Conservation (phyloP, 495 filamentous ascomycete genomes). For the Penicillium macrosclerotiorum region DNA sequence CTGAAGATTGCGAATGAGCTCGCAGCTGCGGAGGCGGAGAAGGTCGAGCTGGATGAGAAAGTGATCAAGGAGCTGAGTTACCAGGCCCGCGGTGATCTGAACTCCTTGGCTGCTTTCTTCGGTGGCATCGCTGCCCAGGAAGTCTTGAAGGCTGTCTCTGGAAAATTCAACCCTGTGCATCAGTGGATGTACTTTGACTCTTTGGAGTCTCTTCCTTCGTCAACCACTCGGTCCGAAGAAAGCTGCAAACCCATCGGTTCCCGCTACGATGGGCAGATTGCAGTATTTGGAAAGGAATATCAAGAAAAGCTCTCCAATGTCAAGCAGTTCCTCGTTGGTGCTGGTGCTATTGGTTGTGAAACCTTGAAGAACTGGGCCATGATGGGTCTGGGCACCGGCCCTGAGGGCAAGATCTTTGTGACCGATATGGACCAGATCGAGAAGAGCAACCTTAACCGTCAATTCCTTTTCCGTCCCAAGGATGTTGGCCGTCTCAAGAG, state of each 20-base stretch:
- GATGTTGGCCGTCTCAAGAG: conserved; percentile 98
- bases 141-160: conserved; percentile 93
- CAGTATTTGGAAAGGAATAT: conserved; percentile 89
- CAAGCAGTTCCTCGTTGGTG: conserved; percentile 91
- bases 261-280: conserved; percentile 96
- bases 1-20: conserved; percentile 68
- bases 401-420: conserved; percentile 81
- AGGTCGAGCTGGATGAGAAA: conserved; percentile 87
- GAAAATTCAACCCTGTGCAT: conserved; percentile 90
- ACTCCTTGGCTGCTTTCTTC: conserved; percentile 90
- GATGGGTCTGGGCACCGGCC: conserved; percentile 90
- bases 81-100: conserved; percentile 91
- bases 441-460: conserved; percentile 97
- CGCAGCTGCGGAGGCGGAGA: conserved; percentile 60
- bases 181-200: conserved; percentile 98
- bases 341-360: conserved; percentile 97
- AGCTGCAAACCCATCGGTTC: conserved; percentile 76
- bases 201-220: conserved; percentile 84
- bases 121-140: conserved; percentile 95
- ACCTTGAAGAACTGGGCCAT: conserved; percentile 99
- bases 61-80: conserved; percentile 90
- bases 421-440: conserved; percentile 99
- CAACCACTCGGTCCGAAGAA: conserved; percentile 73
- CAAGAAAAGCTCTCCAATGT: conserved; percentile 90
- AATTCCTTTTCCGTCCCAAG: conserved; percentile 92